Percentiles rank a stretch among this genome's conserved stretches.
Conservation (phyloP, 495 filamentous ascomycete genomes). For the Talaromyces thailandensis region DNA sequence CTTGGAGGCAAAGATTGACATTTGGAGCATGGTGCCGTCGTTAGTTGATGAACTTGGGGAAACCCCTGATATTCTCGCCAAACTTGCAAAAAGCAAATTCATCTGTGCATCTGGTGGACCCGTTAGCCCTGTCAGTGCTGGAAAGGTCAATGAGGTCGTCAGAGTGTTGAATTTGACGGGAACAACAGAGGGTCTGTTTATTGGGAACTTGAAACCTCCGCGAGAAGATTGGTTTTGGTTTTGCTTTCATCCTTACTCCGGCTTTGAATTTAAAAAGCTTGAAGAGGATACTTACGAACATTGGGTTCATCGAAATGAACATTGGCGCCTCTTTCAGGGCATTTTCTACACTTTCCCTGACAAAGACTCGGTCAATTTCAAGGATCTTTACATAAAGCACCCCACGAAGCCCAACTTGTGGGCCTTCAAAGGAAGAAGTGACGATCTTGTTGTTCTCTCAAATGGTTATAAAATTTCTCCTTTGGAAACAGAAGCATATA, state of each 20-base stretch:
- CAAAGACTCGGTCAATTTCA: conserved; percentile 9
- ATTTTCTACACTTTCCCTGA: conserved; percentile 48
- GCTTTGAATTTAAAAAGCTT: conserved; percentile 19
- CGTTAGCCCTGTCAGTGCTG: conserved; percentile 14
- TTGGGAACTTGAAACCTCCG: conserved; percentile 11
- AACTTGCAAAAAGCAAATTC: conserved; percentile 17
- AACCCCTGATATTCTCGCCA: conserved; percentile 15
- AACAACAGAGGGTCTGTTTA: conserved; percentile 18
- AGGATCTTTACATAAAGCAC: conserved; percentile 10
- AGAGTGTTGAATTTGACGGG: conserved; percentile 20
- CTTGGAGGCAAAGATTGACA: conserved; percentile 16
- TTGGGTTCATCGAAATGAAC: conserved; percentile 16
- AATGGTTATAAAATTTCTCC: conserved; percentile 13
- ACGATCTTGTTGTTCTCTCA: conserved; percentile 17
- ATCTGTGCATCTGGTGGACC: conserved; percentile 24
- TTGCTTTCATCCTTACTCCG: conserved; percentile 16
- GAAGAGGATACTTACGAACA: conserved; percentile 14
- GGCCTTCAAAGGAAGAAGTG: conserved; percentile 13
- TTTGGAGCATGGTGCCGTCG: conserved; percentile 22
- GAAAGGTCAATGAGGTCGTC: conserved; percentile 13
- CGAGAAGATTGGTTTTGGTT: conserved; percentile 20
- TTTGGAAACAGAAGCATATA: conserved; percentile 5
- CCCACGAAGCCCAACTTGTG: conserved; percentile 12
- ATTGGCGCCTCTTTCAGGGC: conserved; percentile 24
- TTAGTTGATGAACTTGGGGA: conserved; percentile 24